Evolutionary conservation across 2,329 filamentous ascomycete species (phyloP), one percentile per base, ranked within the genome.

Genomic region (Alternaria postmessia): DNA sequence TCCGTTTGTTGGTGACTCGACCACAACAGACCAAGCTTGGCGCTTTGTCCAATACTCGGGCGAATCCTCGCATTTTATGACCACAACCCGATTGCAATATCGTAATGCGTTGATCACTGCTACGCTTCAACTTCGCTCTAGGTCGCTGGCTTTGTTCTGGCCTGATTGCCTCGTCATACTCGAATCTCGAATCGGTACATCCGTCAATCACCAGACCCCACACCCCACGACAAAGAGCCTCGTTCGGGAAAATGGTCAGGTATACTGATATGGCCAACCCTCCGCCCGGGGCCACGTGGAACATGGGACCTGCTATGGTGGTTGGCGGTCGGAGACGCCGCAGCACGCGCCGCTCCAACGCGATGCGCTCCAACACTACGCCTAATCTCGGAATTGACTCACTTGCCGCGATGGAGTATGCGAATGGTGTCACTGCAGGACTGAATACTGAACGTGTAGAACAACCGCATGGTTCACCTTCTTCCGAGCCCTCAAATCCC

Each of bases 241-340:
- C 12, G 3, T 20, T 46, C 16, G 39, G 54, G 38, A 34, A 12
- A 44, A 62, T 60, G 59, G 42, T 43, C n/a, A 43, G 16, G 8
- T 20, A 39, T 39, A 18, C 24, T 22, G 38, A 59, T 26, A n/a
- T n/a, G 11, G 43, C 42, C 38, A 54, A 56, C 34, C 46, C 28
- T 38, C n/a, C 36, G n/a, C n/a, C n/a, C 8, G n/a, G n/a, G 36
- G 36, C 36, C 36, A 30, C 64, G 11, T 51, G 53, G 24, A 46
- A 34, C 34, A 38, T 43, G 14, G 56, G 48, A 9, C 62, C 64
- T 14, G 62, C 64, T 8, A 49, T 57, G 24, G 55, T 57, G 46
- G 59, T 67, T 26, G 63, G 58, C 16, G 59, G 65, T 16, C 65
- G 65, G 49, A 66, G 69, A 53, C 65, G 68, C 54, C 69, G 68